Evolutionary conservation across 1,139 yeast genomes (phyloP).

Genomic region (Geotrichum carabidarum): DNA sequence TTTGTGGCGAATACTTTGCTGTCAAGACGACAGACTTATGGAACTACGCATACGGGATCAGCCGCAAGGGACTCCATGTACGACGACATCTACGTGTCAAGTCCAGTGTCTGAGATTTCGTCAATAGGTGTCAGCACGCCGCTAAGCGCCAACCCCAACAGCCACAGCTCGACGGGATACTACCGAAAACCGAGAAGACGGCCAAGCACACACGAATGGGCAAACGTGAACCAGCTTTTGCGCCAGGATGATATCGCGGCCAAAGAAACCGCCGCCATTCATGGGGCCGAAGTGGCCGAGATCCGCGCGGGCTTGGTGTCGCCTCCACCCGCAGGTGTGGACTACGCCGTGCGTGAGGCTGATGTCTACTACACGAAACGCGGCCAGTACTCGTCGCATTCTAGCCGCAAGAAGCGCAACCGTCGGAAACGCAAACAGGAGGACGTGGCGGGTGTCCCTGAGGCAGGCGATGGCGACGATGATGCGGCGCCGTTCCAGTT

Average conservation of each 20-base stretch:
- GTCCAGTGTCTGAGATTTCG: slow-evolving; percentile 13
- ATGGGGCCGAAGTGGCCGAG: slow-evolving; percentile 2
- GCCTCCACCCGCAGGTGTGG: slow-evolving; percentile 24
- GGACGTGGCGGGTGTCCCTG: background rate
- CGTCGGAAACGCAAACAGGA: slow-evolving; percentile 6
- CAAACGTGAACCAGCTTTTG: slow-evolving; percentile 3
- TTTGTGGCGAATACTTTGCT: background rate
- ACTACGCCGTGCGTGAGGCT: slow-evolving; percentile 38
- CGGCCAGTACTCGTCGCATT: slow-evolving; percentile 7
- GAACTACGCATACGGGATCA: background rate
- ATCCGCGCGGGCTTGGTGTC: slow-evolving; percentile 14
- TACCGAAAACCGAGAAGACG: slow-evolving; percentile 32
- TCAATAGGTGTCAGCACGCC: slow-evolving; percentile 1
- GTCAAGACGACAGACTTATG: background rate
- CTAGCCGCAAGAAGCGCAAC: slow-evolving; percentile 1
- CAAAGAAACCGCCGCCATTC: background rate
- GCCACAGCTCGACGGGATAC: slow-evolving; percentile 21
- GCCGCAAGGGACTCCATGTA: background rate
- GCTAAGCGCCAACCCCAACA: slow-evolving; percentile 2
- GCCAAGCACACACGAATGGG: slow-evolving; percentile 30
- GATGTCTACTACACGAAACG: slow-evolving; percentile 33
- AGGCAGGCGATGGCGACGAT: background rate
- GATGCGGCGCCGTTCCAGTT: background rate
- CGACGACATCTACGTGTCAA: slow-evolving; percentile 9
- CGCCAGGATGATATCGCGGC: slow-evolving; percentile 3